A percentile compares a stretch with the other conserved stretches of the same genome.
Conservation (phyloP, 2,329 filamentous ascomycete genomes). For the Harringtonia aguacate region DNA sequence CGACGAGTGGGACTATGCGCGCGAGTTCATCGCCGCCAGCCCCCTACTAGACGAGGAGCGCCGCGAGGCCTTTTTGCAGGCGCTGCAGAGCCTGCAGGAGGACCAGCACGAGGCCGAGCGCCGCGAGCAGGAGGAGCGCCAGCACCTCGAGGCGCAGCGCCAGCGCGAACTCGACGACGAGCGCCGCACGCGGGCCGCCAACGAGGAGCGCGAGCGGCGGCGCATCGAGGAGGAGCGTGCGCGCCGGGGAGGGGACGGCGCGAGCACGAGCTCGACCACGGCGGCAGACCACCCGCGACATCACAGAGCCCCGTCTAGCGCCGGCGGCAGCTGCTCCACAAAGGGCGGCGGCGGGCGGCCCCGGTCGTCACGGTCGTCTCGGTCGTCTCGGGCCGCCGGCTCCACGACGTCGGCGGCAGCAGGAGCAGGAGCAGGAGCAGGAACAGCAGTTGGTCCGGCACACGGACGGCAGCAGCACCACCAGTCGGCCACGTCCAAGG, state of each 20-base stretch:
- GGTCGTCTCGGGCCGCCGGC: background rate
- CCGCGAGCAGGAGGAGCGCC: slow-evolving; percentile 48
- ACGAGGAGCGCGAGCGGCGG: slow-evolving; percentile 43
- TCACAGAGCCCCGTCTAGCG: slow-evolving; percentile 37
- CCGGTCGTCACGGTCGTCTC: slow-evolving; percentile 22
- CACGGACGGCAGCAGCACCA: slow-evolving; percentile 8
- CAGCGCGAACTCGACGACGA: slow-evolving; percentile 47
- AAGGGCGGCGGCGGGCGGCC: slow-evolving; percentile 17
- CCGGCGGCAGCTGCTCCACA: slow-evolving; percentile 20
- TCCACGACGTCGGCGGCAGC: background rate
- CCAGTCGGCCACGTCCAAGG: slow-evolving; percentile 11
- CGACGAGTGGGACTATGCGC: slow-evolving; percentile 91
- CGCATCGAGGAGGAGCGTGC: slow-evolving; percentile 43
- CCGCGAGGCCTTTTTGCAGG: slow-evolving; percentile 78
- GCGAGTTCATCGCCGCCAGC: slow-evolving; percentile 79
- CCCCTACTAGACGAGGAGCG: slow-evolving; percentile 87
- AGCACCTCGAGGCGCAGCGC: slow-evolving; percentile 45
- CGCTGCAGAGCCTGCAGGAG: slow-evolving; percentile 72
- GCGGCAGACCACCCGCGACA: slow-evolving; percentile 41
- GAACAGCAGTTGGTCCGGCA: no score
- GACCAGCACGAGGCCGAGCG: slow-evolving; percentile 67
- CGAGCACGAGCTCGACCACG: background rate
- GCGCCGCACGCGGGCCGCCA: slow-evolving; percentile 42
- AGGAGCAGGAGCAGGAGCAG: background rate
- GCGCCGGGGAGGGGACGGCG: slow-evolving; percentile 41